These are phyloP conservation scores for Epichloe festucae DNA, from an alignment of 2,329 filamentous ascomycete genomes.

Conservation along the genomic window DNA sequence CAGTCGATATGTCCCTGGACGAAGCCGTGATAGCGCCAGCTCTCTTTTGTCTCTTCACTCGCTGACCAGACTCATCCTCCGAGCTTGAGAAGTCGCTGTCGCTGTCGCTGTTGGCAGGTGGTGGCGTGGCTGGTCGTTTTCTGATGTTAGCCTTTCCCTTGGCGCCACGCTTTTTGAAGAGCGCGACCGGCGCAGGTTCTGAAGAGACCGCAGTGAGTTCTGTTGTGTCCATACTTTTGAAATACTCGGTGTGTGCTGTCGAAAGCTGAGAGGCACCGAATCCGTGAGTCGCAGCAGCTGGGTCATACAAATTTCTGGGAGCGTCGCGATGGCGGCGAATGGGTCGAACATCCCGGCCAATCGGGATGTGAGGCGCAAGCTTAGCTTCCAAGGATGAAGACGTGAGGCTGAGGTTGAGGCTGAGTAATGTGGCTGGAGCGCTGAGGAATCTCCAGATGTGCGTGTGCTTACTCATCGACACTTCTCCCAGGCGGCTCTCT, in stretches of 20 bases:
- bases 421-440: neutral
- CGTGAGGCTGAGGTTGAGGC: neutral
- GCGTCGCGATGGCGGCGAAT: neutral
- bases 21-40: conserved; percentile 53
- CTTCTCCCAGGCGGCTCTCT: too few species aligned
- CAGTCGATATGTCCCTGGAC: conserved; percentile 30
- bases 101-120: conserved; percentile 48
- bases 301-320: neutral
- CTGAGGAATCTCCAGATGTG: too few species aligned
- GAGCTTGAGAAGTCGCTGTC: conserved; percentile 50
- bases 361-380: neutral
- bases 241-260: neutral
- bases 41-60: conserved; percentile 68
- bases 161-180: conserved; percentile 77
- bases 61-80: conserved; percentile 63
- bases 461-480: neutral
- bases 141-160: conserved; percentile 67
- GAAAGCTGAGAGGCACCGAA: neutral
- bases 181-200: conserved; percentile 35
- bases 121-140: conserved; percentile 69
- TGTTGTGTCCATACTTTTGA: conserved; percentile 3
- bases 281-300: neutral
- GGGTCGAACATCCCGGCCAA: neutral
- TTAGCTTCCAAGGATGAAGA: neutral
- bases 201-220: neutral